Percentiles rank a stretch among this genome's conserved stretches.
Evolutionary conservation across 768 basidiomycete species (phyloP).

Genomic region (Stropharia rugosoannulata): DNA sequence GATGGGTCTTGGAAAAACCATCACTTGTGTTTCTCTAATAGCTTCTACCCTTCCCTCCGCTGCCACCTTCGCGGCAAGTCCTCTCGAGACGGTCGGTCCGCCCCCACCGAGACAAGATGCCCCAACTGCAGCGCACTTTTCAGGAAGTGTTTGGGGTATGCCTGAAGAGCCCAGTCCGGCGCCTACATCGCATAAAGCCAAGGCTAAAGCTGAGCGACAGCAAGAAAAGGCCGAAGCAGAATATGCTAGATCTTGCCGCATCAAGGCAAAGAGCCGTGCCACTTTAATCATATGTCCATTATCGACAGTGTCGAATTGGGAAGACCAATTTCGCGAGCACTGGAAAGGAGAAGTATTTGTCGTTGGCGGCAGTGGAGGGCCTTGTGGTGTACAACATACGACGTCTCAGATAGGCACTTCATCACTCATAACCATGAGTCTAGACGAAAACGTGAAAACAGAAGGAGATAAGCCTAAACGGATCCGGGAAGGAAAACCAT

Average conservation of each 20-base stretch:
- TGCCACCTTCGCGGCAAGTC: conserved; percentile 56
- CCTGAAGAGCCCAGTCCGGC: conserved; percentile 42
- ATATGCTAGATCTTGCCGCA: conserved; percentile 66
- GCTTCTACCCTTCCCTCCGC: conserved; percentile 81
- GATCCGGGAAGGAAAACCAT: conserved; percentile 44
- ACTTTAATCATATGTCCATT: conserved; percentile 97
- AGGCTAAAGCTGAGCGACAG: conserved; percentile 63
- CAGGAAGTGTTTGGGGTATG: conserved; percentile 85
- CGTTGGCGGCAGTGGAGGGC: conserved; percentile 69
- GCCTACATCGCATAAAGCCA: conserved; percentile 43
- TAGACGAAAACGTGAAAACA: conserved; percentile 27
- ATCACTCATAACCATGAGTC: conserved; percentile 26
- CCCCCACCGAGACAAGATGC: conserved; percentile 31
- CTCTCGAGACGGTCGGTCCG: conserved; percentile 44
- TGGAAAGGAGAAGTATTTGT: conserved; percentile 89
- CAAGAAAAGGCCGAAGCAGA: conserved; percentile 75
- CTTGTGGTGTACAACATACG: conserved; percentile 27
- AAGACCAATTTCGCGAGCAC: conserved; percentile 97
- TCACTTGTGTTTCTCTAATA: conserved; percentile 91
- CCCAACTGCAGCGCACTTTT: conserved; percentile 58
- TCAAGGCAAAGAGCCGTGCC: conserved; percentile 82
- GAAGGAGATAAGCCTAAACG: conserved; percentile 32
- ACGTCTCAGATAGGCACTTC: conserved; percentile 33
- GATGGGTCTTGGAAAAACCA: conserved; percentile 99
- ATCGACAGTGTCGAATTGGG: conserved; percentile 98